Evolutionary conservation across 352 stramenopile species (phyloP).

Genomic region (Phytophthora crassamura): DNA sequence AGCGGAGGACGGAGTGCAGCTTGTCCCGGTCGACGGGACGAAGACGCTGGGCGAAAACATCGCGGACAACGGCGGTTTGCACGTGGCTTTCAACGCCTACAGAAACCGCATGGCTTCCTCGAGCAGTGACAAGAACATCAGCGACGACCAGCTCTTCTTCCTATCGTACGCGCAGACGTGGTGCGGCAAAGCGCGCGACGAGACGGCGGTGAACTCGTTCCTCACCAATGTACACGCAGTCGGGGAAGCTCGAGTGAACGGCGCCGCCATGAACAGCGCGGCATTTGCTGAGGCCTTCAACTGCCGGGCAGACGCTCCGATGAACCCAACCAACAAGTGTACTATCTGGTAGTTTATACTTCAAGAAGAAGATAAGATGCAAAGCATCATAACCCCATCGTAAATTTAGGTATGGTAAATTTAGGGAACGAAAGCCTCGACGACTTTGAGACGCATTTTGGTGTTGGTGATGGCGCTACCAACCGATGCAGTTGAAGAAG

Average conservation of each 20-base stretch:
- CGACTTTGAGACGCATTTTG: background rate
- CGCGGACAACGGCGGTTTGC: constrained; percentile 73
- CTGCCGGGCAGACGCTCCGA: constrained; percentile 42
- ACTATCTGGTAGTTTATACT: constrained; percentile 44
- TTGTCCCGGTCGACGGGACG: constrained; percentile 64
- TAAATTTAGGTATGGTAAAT: constrained; percentile 26
- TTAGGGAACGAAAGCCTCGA: background rate
- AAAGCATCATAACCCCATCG: background rate
- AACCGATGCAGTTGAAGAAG: constrained; percentile 12
- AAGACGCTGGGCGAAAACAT: constrained; percentile 81
- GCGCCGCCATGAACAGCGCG: constrained; percentile 67
- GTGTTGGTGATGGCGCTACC: constrained; percentile 1
- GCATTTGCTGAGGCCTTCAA: constrained; percentile 61
- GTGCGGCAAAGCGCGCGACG: constrained; percentile 61
- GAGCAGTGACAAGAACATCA: constrained; percentile 7
- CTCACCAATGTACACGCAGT: constrained; percentile 54
- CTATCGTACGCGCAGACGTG: constrained; percentile 69
- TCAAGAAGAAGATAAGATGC: constrained; percentile 8
- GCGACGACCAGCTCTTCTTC: constrained; percentile 71
- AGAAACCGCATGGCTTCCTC: constrained; percentile 18
- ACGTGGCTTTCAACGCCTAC: constrained; percentile 65
- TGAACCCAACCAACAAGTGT: constrained; percentile 67
- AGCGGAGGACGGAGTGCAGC: constrained; percentile 32
- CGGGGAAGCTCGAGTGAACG: constrained; percentile 64
- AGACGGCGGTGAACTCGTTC: constrained; percentile 41